These are phyloP conservation scores for Cucumis melo DNA, from an alignment of 306 rosid genomes.

Conservation along the genomic window DNA sequence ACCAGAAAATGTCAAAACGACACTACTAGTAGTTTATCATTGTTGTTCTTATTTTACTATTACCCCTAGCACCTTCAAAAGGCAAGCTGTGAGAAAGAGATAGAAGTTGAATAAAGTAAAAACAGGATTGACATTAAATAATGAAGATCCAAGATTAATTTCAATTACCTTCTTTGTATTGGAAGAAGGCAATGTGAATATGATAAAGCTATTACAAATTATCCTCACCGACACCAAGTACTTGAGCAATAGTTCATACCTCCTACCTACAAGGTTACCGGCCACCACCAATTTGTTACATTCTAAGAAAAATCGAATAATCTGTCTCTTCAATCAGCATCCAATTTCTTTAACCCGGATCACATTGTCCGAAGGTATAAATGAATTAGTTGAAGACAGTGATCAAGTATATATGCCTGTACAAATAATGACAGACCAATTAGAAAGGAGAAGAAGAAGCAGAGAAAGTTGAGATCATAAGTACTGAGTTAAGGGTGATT, in stretches of 20 bases:
- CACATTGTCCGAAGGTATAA: constrained; percentile 35
- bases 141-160: not conserved
- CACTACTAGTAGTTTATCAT: no score
- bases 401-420: constrained; percentile 68
- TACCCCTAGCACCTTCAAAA: not conserved
- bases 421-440: constrained; percentile 45
- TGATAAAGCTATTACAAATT: constrained; percentile 19
- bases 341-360: constrained; percentile 23
- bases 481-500: constrained; percentile 19
- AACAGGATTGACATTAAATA: not conserved
- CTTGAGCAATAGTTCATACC: constrained; percentile 26
- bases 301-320: constrained; percentile 17
- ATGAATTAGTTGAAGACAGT: constrained; percentile 37
- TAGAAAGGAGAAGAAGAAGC: constrained; percentile 25
- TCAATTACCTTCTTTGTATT: constrained; percentile 28
- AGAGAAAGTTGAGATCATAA: not conserved
- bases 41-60: no score
- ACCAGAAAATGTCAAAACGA: no score
- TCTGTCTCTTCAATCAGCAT: constrained; percentile 9
- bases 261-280: constrained; percentile 6
- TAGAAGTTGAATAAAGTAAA: not conserved
- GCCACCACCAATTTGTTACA: not conserved
- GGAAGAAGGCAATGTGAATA: constrained; percentile 22
- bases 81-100: not conserved
- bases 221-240: constrained; percentile 32